phyloP scores from a whole-genome alignment of 805 yeast genomes.

The Ogataea thermomethanolica region DNA sequence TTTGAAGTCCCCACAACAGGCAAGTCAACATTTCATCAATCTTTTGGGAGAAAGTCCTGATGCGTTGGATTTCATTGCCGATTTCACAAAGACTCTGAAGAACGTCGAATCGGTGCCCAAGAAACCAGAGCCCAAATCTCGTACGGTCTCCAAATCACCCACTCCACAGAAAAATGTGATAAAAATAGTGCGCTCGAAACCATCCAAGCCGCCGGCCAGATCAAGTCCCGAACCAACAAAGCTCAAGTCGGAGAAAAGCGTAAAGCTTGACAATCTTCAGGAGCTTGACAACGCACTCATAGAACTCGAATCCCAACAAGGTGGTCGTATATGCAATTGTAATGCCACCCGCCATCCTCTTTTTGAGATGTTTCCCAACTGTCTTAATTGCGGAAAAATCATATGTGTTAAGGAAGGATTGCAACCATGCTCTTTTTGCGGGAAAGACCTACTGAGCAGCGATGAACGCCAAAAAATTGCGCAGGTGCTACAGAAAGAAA shows the following conservation, averaged over 20 bases:
- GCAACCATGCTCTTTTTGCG: conserved; percentile 86
- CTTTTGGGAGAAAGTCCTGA: conserved; percentile 56
- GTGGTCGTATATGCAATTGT: conserved; percentile 57
- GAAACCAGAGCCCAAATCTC: conserved; percentile 1
- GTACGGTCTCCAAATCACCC: conserved; percentile 1
- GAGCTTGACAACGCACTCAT: conserved; percentile 49
- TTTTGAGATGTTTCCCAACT: conserved; percentile 87
- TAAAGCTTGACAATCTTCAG: conserved; percentile 44
- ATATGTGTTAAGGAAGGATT: conserved; percentile 88
- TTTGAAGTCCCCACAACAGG: conserved; percentile 44
- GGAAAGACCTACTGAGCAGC: conserved; percentile 55
- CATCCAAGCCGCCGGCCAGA: background rate
- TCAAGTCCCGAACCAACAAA: background rate
- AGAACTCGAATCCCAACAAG: conserved; percentile 38
- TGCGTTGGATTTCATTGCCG: conserved; percentile 44
- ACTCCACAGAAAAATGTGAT: conserved; percentile 1
- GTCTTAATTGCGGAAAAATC: conserved; percentile 90
- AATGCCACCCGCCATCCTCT: conserved; percentile 87
- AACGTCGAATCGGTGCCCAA: conserved; percentile 6
- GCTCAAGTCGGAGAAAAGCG: background rate
- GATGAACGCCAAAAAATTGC: conserved; percentile 62
- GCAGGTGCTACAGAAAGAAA: conserved; percentile 52
- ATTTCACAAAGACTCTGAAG: conserved; percentile 40
- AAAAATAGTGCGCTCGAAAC: conserved; percentile 4
- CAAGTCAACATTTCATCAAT: conserved; percentile 50